A percentile compares a stretch with the other conserved stretches of the same genome.
Conservation (phyloP, 306 rosid genomes). For the Ormosia emarginata region DNA sequence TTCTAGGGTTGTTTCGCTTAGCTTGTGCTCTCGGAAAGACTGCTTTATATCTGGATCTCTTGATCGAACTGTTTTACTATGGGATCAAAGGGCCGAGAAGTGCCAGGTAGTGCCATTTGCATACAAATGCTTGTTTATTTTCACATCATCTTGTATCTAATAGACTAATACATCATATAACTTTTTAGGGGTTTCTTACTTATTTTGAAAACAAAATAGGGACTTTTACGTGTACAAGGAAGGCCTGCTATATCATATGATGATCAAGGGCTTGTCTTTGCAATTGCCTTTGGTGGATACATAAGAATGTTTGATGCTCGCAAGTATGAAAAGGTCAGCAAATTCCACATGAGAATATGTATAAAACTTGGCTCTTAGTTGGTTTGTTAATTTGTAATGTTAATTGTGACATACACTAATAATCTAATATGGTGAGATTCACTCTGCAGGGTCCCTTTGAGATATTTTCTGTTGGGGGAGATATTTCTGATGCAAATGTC, state of each 20-base stretch:
- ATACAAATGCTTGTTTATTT: constrained; percentile 9
- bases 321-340: constrained; percentile 78
- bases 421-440: constrained; percentile 29
- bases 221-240: constrained; percentile 89
- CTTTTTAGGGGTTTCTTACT: constrained; percentile 23
- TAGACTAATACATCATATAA: constrained; percentile 2
- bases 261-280: constrained; percentile 88
- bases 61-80: constrained; percentile 84
- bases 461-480: constrained; percentile 86
- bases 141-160: not conserved
- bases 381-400: constrained; percentile 10
- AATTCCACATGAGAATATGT: not conserved
- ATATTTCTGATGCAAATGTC: constrained; percentile 87
- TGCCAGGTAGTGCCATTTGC: constrained; percentile 65
- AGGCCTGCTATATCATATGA: constrained; percentile 91
- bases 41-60: constrained; percentile 94
- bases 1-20: constrained; percentile 86
- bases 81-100: constrained; percentile 95
- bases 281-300: constrained; percentile 87
- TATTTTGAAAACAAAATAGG: constrained; percentile 43
- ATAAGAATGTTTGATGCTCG: constrained; percentile 90
- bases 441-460: constrained; percentile 81
- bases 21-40: constrained; percentile 78
- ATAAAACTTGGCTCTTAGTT: not conserved
- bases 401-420: not conserved